These are phyloP conservation scores for Acorus gramineus DNA, from an alignment of 106 monocot species.

Conservation along the genomic window DNA sequence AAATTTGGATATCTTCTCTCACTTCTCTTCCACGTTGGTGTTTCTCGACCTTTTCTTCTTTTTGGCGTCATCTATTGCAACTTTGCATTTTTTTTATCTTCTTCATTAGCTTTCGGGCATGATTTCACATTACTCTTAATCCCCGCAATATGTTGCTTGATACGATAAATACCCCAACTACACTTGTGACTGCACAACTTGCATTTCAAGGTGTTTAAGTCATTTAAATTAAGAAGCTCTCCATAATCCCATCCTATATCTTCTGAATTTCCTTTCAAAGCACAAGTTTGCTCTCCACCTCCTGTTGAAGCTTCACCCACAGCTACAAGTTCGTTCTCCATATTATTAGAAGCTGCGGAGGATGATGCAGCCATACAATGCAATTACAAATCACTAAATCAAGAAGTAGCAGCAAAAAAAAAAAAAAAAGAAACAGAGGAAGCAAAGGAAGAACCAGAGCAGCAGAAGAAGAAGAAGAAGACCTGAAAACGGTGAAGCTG, in stretches of 20 bases:
- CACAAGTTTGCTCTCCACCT: too few species aligned
- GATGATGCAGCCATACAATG: too few species aligned
- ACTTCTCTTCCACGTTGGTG: background rate
- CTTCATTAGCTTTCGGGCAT: background rate
- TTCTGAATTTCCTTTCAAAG: too few species aligned
- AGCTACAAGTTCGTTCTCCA: too few species aligned
- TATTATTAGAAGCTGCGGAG: too few species aligned
- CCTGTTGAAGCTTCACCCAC: too few species aligned
- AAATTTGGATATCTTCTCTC: background rate
- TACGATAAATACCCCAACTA: background rate
- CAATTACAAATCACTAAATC: too few species aligned
- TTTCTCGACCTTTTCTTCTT: background rate
- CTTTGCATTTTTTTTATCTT: background rate
- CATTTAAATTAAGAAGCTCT: background rate
- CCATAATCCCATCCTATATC: background rate
- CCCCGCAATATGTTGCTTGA: background rate
- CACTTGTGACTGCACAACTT: background rate
- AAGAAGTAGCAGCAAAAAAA: too few species aligned
- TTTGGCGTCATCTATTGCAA: background rate
- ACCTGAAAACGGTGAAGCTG: too few species aligned
- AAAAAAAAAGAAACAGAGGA: too few species aligned
- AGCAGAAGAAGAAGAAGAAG: too few species aligned
- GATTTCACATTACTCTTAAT: background rate
- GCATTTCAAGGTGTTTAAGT: background rate
- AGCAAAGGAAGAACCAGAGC: too few species aligned